A percentile compares a stretch with the other conserved stretches of the same genome.
Evolutionary conservation across 495 filamentous ascomycete genomes (phyloP).

Genomic region (Hypoxylon cercidicola): DNA sequence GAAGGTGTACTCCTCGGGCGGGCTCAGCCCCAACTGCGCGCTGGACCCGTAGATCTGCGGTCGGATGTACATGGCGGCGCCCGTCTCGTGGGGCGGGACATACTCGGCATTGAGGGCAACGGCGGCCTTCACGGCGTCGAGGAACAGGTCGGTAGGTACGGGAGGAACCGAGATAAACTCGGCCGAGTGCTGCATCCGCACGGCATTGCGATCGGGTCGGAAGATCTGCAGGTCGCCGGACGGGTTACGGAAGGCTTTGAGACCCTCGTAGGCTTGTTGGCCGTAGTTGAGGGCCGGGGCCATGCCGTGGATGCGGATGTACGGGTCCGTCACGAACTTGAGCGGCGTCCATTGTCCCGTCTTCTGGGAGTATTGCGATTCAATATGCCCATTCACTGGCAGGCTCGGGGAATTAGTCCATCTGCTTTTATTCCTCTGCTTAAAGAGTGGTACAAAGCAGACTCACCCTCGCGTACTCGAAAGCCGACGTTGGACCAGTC

Average conservation of each 20-base stretch:
- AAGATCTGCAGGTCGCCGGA: slow-evolving; percentile 76
- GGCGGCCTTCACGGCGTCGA: slow-evolving; percentile 77
- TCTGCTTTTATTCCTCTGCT: not conserved
- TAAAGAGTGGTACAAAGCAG: not conserved
- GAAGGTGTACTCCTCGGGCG: slow-evolving; percentile 90
- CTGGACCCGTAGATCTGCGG: slow-evolving; percentile 86
- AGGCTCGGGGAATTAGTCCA: slow-evolving; percentile 17
- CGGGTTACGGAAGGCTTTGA: slow-evolving; percentile 88
- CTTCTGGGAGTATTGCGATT: slow-evolving; percentile 74
- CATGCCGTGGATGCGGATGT: slow-evolving; percentile 87
- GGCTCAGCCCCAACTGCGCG: slow-evolving; percentile 81
- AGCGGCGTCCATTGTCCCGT: slow-evolving; percentile 80
- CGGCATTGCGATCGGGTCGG: slow-evolving; percentile 81
- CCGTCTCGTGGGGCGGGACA: slow-evolving; percentile 84
- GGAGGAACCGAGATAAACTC: slow-evolving; percentile 81
- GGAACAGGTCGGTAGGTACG: slow-evolving; percentile 76
- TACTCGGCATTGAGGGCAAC: slow-evolving; percentile 87
- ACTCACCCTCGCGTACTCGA: slow-evolving; percentile 83
- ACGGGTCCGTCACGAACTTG: slow-evolving; percentile 78
- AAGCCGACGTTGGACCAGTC: slow-evolving; percentile 95
- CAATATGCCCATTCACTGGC: slow-evolving; percentile 79
- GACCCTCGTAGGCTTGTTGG: slow-evolving; percentile 91
- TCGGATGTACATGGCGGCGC: slow-evolving; percentile 88
- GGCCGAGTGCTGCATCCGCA: slow-evolving; percentile 80
- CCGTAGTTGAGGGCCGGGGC: slow-evolving; percentile 91